Evolutionary conservation across 208 protist species (phyloP).

Genomic region (Trypanosomatidae sp.): DNA sequence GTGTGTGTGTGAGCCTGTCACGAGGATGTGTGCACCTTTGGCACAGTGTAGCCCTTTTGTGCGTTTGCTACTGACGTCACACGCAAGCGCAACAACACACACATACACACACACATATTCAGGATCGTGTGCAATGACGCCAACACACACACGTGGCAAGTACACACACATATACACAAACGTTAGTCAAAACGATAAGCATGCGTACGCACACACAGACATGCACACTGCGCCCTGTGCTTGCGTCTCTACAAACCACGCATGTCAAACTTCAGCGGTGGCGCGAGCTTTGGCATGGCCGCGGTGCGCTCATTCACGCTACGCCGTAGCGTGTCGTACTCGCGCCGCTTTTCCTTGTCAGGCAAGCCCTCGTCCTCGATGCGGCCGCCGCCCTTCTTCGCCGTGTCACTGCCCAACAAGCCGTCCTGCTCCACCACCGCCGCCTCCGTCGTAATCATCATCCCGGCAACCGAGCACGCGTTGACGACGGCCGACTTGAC

Average conservation of each 20-base stretch:
- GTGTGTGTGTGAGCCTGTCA: too few species aligned
- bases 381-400: slow-evolving; percentile 13
- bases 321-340: slow-evolving; percentile 45
- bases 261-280: slow-evolving; percentile 83
- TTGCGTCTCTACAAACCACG: slow-evolving; percentile 48
- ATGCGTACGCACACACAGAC: neutral
- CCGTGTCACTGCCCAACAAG: too few species aligned
- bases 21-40: too few species aligned
- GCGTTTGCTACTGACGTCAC: too few species aligned
- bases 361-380: slow-evolving; percentile 73
- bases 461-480: slow-evolving; percentile 94
- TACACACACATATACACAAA: neutral
- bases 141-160: neutral
- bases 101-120: too few species aligned
- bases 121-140: too few species aligned
- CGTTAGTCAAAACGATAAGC: neutral
- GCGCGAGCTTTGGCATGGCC: slow-evolving; percentile 69
- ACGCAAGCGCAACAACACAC: too few species aligned
- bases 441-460: slow-evolving; percentile 99
- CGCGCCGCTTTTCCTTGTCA: slow-evolving; percentile 68
- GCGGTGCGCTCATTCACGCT: slow-evolving; percentile 68
- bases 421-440: slow-evolving; percentile 90
- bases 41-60: too few species aligned
- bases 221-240: neutral
- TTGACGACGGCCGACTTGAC: slow-evolving; percentile 97